Base-by-base conservation (phyloP, 176 grass and related monocot species). In the Lolium rigidum region DNA sequence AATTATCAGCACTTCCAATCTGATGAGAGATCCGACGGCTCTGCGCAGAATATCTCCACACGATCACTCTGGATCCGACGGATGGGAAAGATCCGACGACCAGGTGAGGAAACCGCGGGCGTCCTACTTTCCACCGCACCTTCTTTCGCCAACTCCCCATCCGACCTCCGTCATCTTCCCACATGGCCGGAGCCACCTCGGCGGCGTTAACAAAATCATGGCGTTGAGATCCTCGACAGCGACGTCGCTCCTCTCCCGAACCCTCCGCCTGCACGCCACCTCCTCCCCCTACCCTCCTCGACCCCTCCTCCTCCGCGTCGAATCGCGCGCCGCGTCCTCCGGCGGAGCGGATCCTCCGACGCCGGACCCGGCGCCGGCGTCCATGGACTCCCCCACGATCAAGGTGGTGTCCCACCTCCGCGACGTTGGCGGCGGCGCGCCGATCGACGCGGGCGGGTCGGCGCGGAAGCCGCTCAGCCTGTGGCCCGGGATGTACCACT, bases 401-500 rank as follows among this genome's bases (percentile, higher is more conserved):
- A 85, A 83, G 50, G 88, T 94, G 50, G 88, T 88, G 15, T 86
- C 90, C 16, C 35, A 73, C 52, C 47, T 80, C 70, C 49, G 38
- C 56, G 59, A 20, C 24, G 26, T 28, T 28, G 55, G 20, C 7
- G 5, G 37, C 11, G 72, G 79, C 6, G 69, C 49, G 31, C 58
- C 86, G 81, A 92, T 98, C 81, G 91, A 98, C 48, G 93, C 92
- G 50, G 79, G 93, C 22, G 87, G 84, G 28, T 92, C 93, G 54
- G 76, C 90, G 55, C 83, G 96, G 84, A 94, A 92, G 81, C 97
- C 94, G 63, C 88, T 95, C 11, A 95, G 97, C 86, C 85, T 98
- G 67, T 98, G 93, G 92, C 97, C 94, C 16, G 97, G 97, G 76
- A 95, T 98, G 97, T 94, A 98, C 88, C 97, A 98, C 86, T 98